A percentile compares a stretch with the other conserved stretches of the same genome.
phyloP scores from a whole-genome alignment of 176 grass and related monocot species.

The Leersia perrieri region DNA sequence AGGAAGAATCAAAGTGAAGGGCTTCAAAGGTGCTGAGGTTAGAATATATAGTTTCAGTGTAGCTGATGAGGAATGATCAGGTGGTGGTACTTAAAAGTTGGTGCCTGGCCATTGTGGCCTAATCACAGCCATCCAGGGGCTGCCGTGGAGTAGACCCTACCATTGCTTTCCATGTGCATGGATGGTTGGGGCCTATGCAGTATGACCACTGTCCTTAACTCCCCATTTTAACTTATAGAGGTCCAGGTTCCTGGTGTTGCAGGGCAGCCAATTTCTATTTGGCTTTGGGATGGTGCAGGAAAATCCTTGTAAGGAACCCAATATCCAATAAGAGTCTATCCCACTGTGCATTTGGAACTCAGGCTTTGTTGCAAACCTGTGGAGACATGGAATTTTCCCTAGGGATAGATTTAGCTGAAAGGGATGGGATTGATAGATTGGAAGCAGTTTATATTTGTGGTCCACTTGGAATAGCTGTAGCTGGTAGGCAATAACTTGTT shows the following conservation, averaged over 20 bases:
- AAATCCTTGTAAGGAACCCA: neutral
- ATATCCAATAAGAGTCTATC: slow-evolving; percentile 27
- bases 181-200: slow-evolving; percentile 36
- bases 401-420: slow-evolving; percentile 10
- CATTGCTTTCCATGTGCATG: slow-evolving; percentile 56
- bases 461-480: slow-evolving; percentile 44
- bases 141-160: slow-evolving; percentile 21
- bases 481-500: slow-evolving; percentile 38
- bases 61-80: slow-evolving; percentile 63
- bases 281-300: slow-evolving; percentile 33
- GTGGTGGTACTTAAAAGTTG: slow-evolving; percentile 83
- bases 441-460: slow-evolving; percentile 21
- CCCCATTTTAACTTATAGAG: slow-evolving; percentile 23
- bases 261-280: slow-evolving; percentile 32
- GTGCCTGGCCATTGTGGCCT: slow-evolving; percentile 67
- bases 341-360: neutral
- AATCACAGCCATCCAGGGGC: slow-evolving; percentile 64
- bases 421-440: neutral
- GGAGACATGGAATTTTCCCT: slow-evolving; percentile 25
- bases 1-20: slow-evolving; percentile 78
- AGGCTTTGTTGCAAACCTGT: slow-evolving; percentile 10
- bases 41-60: slow-evolving; percentile 42
- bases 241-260: slow-evolving; percentile 37
- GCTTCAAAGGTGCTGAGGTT: slow-evolving; percentile 37
- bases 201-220: slow-evolving; percentile 37